Percentiles rank a stretch among this genome's conserved stretches.
These are phyloP conservation scores for Coemansia sp. DNA, from an alignment of 192 early-diverging fungal species.

Conservation along the genomic window DNA sequence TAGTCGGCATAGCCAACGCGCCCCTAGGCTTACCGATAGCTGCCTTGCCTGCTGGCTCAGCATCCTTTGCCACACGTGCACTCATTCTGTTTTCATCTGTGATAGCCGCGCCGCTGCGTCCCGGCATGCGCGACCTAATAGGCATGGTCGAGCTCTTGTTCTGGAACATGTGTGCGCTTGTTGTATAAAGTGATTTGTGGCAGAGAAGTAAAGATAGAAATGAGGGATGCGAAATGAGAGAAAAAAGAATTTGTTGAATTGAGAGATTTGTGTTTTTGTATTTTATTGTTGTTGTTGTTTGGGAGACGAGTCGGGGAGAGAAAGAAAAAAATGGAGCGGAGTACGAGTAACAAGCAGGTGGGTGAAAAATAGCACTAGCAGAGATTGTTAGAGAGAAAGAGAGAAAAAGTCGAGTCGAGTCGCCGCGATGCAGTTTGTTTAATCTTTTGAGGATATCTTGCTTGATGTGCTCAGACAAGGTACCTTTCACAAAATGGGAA, in stretches of 20 bases:
- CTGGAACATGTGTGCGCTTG: conserved; percentile 34
- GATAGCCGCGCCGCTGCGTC: conserved; percentile 22
- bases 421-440: too few species aligned
- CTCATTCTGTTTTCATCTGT: conserved; percentile 44
- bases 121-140: conserved; percentile 42
- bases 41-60: conserved; percentile 13
- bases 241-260: background rate
- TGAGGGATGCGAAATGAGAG: too few species aligned
- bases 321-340: too few species aligned
- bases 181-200: background rate
- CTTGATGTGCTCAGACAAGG: too few species aligned
- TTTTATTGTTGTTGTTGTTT: background rate
- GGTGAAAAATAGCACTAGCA: too few species aligned
- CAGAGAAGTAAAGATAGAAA: too few species aligned
- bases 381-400: too few species aligned
- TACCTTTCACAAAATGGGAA: too few species aligned
- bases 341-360: too few species aligned
- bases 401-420: too few species aligned
- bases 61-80: conserved; percentile 8
- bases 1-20: conserved; percentile 4
- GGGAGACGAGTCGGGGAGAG: background rate
- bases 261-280: background rate
- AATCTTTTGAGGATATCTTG: too few species aligned
- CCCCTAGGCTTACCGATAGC: background rate
- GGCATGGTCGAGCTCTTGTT: conserved; percentile 48